Conservation (phyloP, 352 stramenopile genomes). For the Saprolegnia diclina region DNA sequence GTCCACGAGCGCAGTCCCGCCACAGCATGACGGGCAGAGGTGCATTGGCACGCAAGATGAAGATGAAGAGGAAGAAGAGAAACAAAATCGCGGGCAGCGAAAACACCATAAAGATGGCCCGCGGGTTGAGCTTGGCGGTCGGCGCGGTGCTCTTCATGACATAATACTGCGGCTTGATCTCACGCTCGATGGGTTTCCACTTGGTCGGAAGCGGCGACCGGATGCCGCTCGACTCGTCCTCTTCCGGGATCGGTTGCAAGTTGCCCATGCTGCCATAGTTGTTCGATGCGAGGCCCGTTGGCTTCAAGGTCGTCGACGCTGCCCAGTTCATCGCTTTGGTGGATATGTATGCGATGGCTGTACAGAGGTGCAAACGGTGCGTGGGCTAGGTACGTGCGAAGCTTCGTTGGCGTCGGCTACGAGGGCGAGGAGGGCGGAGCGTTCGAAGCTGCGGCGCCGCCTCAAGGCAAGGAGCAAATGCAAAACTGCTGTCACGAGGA, state of each 20-base stretch:
- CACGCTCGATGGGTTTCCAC: background rate
- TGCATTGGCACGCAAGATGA: slow-evolving; percentile 21
- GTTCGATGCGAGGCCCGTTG: background rate
- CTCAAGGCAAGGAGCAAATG: slow-evolving; percentile 1
- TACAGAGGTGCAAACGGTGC: too few relatives aligned
- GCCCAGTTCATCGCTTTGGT: slow-evolving; percentile 8
- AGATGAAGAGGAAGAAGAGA: slow-evolving; percentile 27
- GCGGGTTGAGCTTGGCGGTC: slow-evolving; percentile 7
- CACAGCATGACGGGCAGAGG: slow-evolving; percentile 19
- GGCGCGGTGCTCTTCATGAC: slow-evolving; percentile 12
- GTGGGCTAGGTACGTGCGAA: background rate
- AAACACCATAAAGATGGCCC: slow-evolving; percentile 15
- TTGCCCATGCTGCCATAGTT: slow-evolving; percentile 25
- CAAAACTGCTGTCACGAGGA: slow-evolving; percentile 6
- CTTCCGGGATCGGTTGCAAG: slow-evolving; percentile 24
- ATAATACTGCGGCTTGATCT: slow-evolving; percentile 12
- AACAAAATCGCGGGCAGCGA: slow-evolving; percentile 21
- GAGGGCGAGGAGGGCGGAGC: background rate
- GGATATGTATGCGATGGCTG: too few relatives aligned
- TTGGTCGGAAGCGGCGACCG: background rate
- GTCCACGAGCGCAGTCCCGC: slow-evolving; percentile 13
- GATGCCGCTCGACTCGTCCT: slow-evolving; percentile 11
- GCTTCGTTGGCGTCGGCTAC: background rate
- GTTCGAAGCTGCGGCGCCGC: background rate
- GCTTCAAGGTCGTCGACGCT: slow-evolving; percentile 15